Percentiles rank a stretch among this genome's conserved stretches.
phyloP scores from a whole-genome alignment of 306 rosid genomes.

The Datisca glomerata region DNA sequence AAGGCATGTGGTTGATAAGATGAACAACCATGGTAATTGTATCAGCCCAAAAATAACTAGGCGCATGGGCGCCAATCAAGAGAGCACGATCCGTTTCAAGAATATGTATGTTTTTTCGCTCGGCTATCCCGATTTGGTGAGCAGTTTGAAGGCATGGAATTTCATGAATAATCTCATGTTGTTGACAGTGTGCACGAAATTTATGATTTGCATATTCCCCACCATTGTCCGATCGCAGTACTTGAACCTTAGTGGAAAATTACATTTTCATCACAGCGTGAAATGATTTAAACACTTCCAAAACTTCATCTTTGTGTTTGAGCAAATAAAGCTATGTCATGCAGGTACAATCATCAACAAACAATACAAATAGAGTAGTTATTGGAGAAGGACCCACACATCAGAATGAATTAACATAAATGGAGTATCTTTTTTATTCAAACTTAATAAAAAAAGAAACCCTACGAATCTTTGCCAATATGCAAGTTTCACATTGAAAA shows the following conservation, averaged over 20 bases:
- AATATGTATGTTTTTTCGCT: not conserved
- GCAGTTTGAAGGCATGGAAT: too few species aligned
- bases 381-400: not conserved
- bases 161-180: not conserved
- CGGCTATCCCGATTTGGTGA: not conserved
- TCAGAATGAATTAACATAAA: not conserved
- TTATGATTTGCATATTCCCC: conserved; percentile 1
- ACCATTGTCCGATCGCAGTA: not conserved
- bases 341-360: not conserved
- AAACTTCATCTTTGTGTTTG: too few species aligned
- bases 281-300: not conserved
- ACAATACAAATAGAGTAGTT: not conserved
- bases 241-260: not conserved
- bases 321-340: not conserved
- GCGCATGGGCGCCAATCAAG: not conserved
- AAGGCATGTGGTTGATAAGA: not conserved
- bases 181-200: not conserved
- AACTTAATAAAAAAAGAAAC: not conserved
- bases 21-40: not conserved
- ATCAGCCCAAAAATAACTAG: not conserved
- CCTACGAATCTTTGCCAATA: not conserved
- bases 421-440: not conserved
- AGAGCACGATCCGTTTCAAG: too few species aligned
- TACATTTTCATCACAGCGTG: not conserved
- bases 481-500: too few species aligned